phyloP scores from a whole-genome alignment of 148 eudicot genomes.

The Rhododendron molle region DNA sequence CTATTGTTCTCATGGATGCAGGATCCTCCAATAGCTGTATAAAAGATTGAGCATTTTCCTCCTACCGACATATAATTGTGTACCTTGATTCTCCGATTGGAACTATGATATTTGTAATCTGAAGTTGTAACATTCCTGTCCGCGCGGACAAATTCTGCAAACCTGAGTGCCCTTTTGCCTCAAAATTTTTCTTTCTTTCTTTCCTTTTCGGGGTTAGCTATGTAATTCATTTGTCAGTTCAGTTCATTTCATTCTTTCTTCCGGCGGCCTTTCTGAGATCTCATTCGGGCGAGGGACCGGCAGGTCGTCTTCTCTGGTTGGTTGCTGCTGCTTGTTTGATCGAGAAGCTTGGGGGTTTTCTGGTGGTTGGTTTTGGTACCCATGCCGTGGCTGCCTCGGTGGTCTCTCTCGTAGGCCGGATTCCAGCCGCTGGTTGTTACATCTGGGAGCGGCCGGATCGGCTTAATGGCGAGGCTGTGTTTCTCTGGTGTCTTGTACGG shows the following conservation, averaged over 20 bases:
- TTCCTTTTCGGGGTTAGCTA: not conserved
- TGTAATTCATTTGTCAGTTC: slow-evolving; percentile 10
- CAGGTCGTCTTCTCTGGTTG: no score
- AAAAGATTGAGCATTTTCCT: not conserved
- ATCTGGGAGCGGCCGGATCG: no score
- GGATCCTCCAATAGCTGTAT: slow-evolving; percentile 27
- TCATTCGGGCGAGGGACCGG: no score
- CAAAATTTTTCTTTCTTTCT: not conserved
- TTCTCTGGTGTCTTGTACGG: no score
- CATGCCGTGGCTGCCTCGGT: no score
- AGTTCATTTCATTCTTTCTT: slow-evolving; percentile 1
- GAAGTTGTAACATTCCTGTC: slow-evolving; percentile 7
- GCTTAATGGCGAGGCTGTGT: no score
- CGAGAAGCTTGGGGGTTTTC: no score
- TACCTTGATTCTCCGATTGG: not conserved
- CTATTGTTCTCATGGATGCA: slow-evolving; percentile 15
- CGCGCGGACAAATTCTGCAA: not conserved
- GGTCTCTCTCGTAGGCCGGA: no score
- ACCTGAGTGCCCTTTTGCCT: not conserved
- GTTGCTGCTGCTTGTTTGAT: no score
- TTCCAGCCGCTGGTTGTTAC: no score
- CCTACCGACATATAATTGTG: not conserved
- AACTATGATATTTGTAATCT: slow-evolving; percentile 7
- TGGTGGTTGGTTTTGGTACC: no score
- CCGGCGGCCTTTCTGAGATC: not conserved